These are phyloP conservation scores for Verticillium albo-atrum DNA, from an alignment of 2,329 filamentous ascomycete species.

Conservation along the genomic window DNA sequence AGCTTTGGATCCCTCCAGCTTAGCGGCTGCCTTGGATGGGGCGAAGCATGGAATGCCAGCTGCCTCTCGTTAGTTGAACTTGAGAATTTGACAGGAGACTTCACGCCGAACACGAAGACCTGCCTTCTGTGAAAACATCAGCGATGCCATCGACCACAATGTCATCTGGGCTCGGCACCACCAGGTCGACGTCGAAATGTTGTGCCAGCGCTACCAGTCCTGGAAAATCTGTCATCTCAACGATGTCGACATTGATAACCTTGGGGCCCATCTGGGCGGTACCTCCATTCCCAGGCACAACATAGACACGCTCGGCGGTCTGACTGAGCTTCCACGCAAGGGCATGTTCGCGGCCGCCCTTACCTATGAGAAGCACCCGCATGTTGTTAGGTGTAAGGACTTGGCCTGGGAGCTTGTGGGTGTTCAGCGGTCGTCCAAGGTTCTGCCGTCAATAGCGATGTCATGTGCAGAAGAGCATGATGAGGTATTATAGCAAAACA, in stretches of 20 bases:
- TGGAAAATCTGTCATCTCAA: constrained; percentile 73
- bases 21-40: constrained; percentile 76
- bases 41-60: constrained; percentile 80
- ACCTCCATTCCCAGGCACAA: constrained; percentile 79
- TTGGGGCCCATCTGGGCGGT: constrained; percentile 64
- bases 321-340: constrained; percentile 87
- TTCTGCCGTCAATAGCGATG: no score
- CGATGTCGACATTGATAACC: constrained; percentile 63
- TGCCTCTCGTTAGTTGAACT: neutral
- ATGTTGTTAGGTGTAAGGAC: neutral
- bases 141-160: constrained; percentile 91
- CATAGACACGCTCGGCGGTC: constrained; percentile 69
- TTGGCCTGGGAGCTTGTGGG: no score
- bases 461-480: no score
- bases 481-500: no score
- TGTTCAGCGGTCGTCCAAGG: no score
- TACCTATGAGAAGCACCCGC: constrained; percentile 77
- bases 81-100: neutral
- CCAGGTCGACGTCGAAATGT: constrained; percentile 70
- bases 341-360: constrained; percentile 91
- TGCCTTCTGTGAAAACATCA: constrained; percentile 63
- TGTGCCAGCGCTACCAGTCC: constrained; percentile 72
- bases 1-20: constrained; percentile 93
- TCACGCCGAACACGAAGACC: neutral
- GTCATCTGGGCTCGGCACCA: constrained; percentile 87